These are phyloP conservation scores for Vitis hybrid DNA, from an alignment of 177 flowering plant species.

Conservation along the genomic window DNA sequence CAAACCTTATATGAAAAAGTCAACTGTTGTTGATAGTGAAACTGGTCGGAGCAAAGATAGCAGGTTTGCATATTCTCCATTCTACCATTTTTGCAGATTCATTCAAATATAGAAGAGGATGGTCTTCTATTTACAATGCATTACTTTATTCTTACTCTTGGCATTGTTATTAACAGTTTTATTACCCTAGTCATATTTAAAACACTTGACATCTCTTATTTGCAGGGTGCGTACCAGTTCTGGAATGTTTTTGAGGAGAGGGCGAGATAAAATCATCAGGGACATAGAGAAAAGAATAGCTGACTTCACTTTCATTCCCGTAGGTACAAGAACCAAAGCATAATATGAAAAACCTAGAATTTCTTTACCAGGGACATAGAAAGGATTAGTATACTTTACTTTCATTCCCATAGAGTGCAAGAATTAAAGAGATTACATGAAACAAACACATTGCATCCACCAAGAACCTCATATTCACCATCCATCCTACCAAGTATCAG, in stretches of 20 bases:
- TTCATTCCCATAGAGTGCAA: too few species aligned
- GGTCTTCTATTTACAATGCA: too few species aligned
- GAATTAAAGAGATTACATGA: too few species aligned
- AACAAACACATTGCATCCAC: too few species aligned
- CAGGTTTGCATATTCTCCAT: slow-evolving; percentile 45
- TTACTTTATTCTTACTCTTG: too few species aligned
- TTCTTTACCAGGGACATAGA: too few species aligned
- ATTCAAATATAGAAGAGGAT: background rate
- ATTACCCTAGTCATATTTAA: background rate
- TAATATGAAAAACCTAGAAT: background rate
- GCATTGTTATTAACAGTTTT: too few species aligned
- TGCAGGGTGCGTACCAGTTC: slow-evolving; percentile 73
- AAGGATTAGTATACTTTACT: too few species aligned
- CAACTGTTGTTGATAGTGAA: slow-evolving; percentile 76
- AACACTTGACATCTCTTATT: background rate
- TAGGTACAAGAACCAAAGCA: slow-evolving; percentile 34
- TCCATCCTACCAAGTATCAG: too few species aligned
- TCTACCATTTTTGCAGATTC: background rate
- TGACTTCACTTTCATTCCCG: slow-evolving; percentile 63
- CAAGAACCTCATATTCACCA: too few species aligned
- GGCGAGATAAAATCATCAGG: slow-evolving; percentile 48
- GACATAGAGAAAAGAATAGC: slow-evolving; percentile 70
- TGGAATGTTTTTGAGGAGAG: slow-evolving; percentile 62
- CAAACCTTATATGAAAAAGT: slow-evolving; percentile 67
- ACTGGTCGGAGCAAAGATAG: slow-evolving; percentile 85